A percentile compares a stretch with the other conserved stretches of the same genome.
Evolutionary conservation across 2,329 filamentous ascomycete genomes (phyloP).

Genomic region (Aspergillus japonicus): DNA sequence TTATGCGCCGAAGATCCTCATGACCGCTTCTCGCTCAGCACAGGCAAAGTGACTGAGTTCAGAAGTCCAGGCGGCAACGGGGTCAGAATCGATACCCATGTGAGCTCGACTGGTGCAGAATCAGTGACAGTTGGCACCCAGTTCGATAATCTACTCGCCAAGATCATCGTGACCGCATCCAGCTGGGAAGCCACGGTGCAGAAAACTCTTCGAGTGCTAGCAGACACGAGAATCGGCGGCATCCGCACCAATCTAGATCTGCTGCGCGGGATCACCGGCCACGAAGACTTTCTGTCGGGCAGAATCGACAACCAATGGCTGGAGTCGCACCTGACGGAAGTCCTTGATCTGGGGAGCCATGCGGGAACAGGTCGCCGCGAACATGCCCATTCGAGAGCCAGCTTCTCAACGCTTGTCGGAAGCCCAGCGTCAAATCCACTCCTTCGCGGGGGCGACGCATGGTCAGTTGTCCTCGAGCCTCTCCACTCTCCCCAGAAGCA

Average conservation of each 20-base stretch:
- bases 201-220: slow-evolving; percentile 56
- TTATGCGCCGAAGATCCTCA: slow-evolving; percentile 58
- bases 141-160: slow-evolving; percentile 61
- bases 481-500: slow-evolving; percentile 16
- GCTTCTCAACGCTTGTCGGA: slow-evolving; percentile 1
- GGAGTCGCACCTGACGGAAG: slow-evolving; percentile 47
- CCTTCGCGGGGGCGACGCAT: slow-evolving; percentile 60
- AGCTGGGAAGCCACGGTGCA: slow-evolving; percentile 53
- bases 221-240: slow-evolving; percentile 56
- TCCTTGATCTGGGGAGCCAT: slow-evolving; percentile 36
- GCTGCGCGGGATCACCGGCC: slow-evolving; percentile 54
- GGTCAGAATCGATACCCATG: slow-evolving; percentile 56
- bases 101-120: slow-evolving; percentile 44
- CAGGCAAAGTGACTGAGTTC: slow-evolving; percentile 58
- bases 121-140: slow-evolving; percentile 50
- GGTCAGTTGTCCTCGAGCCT: slow-evolving; percentile 52
- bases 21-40: slow-evolving; percentile 56
- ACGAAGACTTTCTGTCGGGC: slow-evolving; percentile 51
- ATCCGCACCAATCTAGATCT: slow-evolving; percentile 59
- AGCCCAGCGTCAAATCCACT: slow-evolving; percentile 42
- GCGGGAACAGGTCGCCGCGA: background rate
- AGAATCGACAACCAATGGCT: slow-evolving; percentile 59
- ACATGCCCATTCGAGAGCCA: background rate
- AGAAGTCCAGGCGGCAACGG: slow-evolving; percentile 58
- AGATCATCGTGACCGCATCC: slow-evolving; percentile 57